Evolutionary conservation across 2,329 filamentous ascomycete species (phyloP).

Genomic region (Cladosporium sp.): DNA sequence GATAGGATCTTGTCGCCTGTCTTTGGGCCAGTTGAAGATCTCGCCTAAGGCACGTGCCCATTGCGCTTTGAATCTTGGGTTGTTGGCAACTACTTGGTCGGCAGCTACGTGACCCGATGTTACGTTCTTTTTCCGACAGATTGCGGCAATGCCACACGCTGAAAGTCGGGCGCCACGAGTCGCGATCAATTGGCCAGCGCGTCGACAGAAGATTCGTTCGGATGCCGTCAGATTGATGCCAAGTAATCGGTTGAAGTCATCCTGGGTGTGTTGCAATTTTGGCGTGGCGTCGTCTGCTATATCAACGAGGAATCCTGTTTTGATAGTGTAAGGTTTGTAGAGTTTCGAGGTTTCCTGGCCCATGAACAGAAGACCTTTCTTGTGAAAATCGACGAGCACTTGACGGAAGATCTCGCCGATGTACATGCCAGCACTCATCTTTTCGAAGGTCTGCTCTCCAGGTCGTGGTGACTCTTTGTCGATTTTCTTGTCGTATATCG

Average conservation of each 20-base stretch:
- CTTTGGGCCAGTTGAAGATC: conserved; percentile 34
- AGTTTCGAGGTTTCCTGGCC: conserved; percentile 72
- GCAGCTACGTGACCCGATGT: conserved; percentile 34
- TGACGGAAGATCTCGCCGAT: conserved; percentile 92
- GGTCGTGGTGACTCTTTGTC: conserved; percentile 89
- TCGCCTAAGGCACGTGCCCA: conserved; percentile 39
- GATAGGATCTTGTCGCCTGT: conserved; percentile 31
- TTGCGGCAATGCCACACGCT: conserved; percentile 36
- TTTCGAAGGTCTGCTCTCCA: conserved; percentile 93
- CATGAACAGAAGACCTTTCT: conserved; percentile 71
- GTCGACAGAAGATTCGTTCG: conserved; percentile 28
- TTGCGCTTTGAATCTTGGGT: conserved; percentile 38
- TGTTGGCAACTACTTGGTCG: conserved; percentile 38
- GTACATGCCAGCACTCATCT: conserved; percentile 95
- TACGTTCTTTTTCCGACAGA: conserved; percentile 33
- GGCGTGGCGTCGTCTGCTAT: conserved; percentile 63
- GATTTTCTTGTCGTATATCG: conserved; percentile 79
- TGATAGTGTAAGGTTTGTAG: conserved; percentile 76
- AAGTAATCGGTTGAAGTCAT: conserved; percentile 24
- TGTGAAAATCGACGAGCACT: conserved; percentile 76
- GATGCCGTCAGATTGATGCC: conserved; percentile 20
- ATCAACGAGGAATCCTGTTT: conserved; percentile 83
- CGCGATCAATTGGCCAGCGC: conserved; percentile 31
- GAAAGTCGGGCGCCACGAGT: conserved; percentile 34
- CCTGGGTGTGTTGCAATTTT: conserved; percentile 20